A percentile compares a stretch with the other conserved stretches of the same genome.
Evolutionary conservation across 2,329 filamentous ascomycete species (phyloP).

Genomic region (Penicillium sp.): DNA sequence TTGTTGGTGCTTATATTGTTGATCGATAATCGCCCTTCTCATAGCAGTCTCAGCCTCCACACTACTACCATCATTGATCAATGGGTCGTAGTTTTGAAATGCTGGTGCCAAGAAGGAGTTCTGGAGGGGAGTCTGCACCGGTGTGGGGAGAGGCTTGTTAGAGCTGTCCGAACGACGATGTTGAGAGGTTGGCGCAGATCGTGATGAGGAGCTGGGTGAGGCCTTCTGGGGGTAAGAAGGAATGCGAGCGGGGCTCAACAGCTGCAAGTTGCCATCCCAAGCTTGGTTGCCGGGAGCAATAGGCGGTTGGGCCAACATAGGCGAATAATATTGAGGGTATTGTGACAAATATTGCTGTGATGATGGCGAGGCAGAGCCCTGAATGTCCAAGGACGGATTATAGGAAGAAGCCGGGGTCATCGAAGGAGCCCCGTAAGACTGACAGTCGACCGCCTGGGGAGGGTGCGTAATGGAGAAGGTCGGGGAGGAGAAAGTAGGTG

Average conservation of each 20-base stretch:
- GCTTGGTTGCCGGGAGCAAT: constrained; percentile 33
- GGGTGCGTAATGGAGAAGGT: constrained; percentile 29
- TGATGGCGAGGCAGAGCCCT: constrained; percentile 34
- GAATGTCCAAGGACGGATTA: constrained; percentile 37
- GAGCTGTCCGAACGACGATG: constrained; percentile 39
- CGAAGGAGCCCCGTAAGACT: constrained; percentile 38
- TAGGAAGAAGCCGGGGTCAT: constrained; percentile 43
- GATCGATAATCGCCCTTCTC: constrained; percentile 58
- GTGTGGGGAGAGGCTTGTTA: constrained; percentile 56
- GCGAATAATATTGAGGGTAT: constrained; percentile 32
- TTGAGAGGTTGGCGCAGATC: constrained; percentile 31
- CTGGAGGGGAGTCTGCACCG: constrained; percentile 56
- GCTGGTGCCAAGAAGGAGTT: constrained; percentile 49
- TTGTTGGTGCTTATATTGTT: constrained; percentile 34
- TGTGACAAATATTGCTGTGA: constrained; percentile 30
- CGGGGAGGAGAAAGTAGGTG: constrained; percentile 31
- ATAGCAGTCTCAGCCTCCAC: constrained; percentile 59
- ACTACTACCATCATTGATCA: constrained; percentile 42
- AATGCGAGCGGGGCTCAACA: constrained; percentile 36
- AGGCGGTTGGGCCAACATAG: constrained; percentile 44
- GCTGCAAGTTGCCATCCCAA: constrained; percentile 38
- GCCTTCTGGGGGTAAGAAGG: constrained; percentile 38
- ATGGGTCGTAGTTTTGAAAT: constrained; percentile 48
- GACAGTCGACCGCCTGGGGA: constrained; percentile 28
- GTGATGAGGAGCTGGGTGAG: constrained; percentile 46